Conservation (phyloP, 768 basidiomycete genomes). For the Baorangia bicolor region DNA sequence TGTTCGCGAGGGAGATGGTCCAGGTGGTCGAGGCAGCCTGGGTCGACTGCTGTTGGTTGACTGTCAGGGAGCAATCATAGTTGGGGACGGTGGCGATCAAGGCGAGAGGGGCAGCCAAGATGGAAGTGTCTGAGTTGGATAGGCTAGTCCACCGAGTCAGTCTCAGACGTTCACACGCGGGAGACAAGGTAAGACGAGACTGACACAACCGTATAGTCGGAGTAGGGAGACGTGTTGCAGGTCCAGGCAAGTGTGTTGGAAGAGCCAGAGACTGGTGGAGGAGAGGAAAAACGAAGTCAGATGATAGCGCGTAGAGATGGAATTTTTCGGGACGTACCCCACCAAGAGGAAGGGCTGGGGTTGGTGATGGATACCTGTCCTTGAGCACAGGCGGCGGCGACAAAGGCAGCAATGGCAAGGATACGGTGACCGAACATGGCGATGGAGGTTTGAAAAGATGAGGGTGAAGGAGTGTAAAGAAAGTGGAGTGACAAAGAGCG, state of each 20-base stretch:
- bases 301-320: not conserved
- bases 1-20: constrained; percentile 49
- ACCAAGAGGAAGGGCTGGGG: constrained; percentile 52
- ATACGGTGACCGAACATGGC: constrained; percentile 36
- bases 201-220: constrained; percentile 49
- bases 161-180: constrained; percentile 2
- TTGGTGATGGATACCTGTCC: constrained; percentile 45
- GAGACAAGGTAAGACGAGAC: not conserved
- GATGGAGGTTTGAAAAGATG: not conserved
- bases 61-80: constrained; percentile 55
- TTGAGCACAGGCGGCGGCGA: constrained; percentile 33
- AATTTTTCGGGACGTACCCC: constrained; percentile 47
- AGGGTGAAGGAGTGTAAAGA: constrained; percentile 14
- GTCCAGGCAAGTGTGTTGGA: constrained; percentile 60
- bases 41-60: constrained; percentile 46
- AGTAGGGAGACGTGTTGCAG: constrained; percentile 42
- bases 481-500: constrained; percentile 26
- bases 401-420: constrained; percentile 39
- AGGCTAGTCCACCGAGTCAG: constrained; percentile 34
- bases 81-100: constrained; percentile 52
- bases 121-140: constrained; percentile 40
- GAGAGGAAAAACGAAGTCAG: not conserved
- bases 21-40: constrained; percentile 47
- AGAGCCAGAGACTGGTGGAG: constrained; percentile 49
- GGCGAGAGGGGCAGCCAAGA: constrained; percentile 39